phyloP scores from a whole-genome alignment of 2,329 filamentous ascomycete genomes.

The Fusarium caatingaense region DNA sequence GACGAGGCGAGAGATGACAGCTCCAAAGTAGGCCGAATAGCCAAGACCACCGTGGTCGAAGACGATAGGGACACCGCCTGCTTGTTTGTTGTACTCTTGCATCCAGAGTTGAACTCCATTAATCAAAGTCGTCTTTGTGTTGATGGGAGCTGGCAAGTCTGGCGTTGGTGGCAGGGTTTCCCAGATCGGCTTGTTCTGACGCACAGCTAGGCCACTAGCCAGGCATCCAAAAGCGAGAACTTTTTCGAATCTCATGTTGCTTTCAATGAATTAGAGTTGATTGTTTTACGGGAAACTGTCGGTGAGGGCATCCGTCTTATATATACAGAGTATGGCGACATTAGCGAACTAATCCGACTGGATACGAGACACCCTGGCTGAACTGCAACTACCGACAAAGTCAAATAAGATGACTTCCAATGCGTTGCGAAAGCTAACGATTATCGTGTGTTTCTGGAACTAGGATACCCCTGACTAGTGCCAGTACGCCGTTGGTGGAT shows the following conservation, averaged over 20 bases:
- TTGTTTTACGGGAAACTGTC: background rate
- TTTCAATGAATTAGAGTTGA: background rate
- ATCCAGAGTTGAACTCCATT: conserved; percentile 56
- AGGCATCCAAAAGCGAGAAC: conserved; percentile 17
- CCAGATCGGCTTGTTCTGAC: conserved; percentile 47
- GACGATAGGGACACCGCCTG: conserved; percentile 51
- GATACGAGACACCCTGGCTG: conserved; percentile 15
- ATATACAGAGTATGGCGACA: conserved; percentile 3
- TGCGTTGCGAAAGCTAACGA: background rate
- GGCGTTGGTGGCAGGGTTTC: conserved; percentile 54
- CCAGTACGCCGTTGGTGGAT: conserved; percentile 6
- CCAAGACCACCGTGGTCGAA: conserved; percentile 56
- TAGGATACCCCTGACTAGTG: conserved; percentile 5
- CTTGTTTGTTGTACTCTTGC: conserved; percentile 54
- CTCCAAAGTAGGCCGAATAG: conserved; percentile 56
- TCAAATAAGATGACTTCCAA: background rate
- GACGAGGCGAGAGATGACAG: conserved; percentile 52
- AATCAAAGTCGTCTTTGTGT: conserved; percentile 44
- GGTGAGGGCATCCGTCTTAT: background rate
- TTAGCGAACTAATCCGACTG: background rate
- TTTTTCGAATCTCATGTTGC: conserved; percentile 14
- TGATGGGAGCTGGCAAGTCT: conserved; percentile 51
- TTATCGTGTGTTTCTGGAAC: background rate
- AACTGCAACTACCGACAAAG: background rate
- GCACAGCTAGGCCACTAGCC: conserved; percentile 40